phyloP scores from a whole-genome alignment of 371 early-diverging fungal species.

The Cokeromyces recurvatus region DNA sequence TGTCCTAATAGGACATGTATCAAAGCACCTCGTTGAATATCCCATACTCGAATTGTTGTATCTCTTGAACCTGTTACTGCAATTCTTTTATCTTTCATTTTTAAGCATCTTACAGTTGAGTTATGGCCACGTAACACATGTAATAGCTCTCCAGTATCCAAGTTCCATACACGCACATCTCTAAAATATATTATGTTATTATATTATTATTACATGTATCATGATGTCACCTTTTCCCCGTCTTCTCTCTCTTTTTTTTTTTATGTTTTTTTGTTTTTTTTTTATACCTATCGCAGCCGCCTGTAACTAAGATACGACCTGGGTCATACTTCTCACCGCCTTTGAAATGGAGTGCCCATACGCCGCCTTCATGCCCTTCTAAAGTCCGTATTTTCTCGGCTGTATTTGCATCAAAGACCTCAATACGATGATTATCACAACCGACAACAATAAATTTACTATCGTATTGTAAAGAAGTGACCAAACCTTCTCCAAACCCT shows the following conservation, averaged over 20 bases:
- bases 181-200: slow-evolving; percentile 20
- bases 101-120: slow-evolving; percentile 89
- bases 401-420: slow-evolving; percentile 75
- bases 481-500: slow-evolving; percentile 72
- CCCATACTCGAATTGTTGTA: slow-evolving; percentile 79
- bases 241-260: too few relatives aligned
- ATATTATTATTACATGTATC: too few relatives aligned
- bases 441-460: slow-evolving; percentile 82
- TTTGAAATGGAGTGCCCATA: slow-evolving; percentile 89
- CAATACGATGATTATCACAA: slow-evolving; percentile 80
- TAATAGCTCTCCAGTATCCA: slow-evolving; percentile 68
- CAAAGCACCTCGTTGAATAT: slow-evolving; percentile 64
- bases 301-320: slow-evolving; percentile 69
- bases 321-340: slow-evolving; percentile 56
- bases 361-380: slow-evolving; percentile 92
- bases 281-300: slow-evolving; percentile 73
- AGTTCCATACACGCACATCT: slow-evolving; percentile 87
- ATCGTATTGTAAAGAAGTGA: slow-evolving; percentile 86
- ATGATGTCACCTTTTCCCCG: too few relatives aligned
- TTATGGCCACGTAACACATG: slow-evolving; percentile 85
- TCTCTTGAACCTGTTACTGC: slow-evolving; percentile 91
- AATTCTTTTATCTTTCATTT: slow-evolving; percentile 60
- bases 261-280: neutral
- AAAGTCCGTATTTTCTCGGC: slow-evolving; percentile 66
- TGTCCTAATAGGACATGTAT: slow-evolving; percentile 66